These are phyloP conservation scores for Colletotrichum limetticola DNA, from an alignment of 2,329 filamentous ascomycete genomes.

Conservation along the genomic window DNA sequence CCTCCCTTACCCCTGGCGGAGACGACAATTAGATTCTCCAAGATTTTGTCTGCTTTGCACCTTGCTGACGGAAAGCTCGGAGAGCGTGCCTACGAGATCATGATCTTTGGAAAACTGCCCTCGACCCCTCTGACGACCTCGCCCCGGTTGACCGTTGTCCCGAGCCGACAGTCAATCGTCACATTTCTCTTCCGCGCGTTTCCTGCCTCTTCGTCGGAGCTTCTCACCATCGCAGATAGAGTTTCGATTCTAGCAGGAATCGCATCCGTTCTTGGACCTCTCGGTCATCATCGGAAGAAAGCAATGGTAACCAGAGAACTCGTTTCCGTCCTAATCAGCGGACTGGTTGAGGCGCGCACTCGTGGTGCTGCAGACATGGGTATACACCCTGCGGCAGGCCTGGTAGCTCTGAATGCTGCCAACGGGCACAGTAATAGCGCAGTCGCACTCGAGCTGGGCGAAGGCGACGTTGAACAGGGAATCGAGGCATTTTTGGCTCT, in stretches of 20 bases:
- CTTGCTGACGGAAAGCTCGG: conserved; percentile 72
- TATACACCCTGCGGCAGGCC: conserved; percentile 90
- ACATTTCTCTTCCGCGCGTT: conserved; percentile 76
- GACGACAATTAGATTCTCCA: conserved; percentile 77
- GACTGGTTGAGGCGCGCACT: conserved; percentile 89
- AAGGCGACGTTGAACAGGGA: conserved; percentile 73
- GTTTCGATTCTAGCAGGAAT: conserved; percentile 87
- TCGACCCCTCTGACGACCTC: conserved; percentile 61
- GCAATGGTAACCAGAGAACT: conserved; percentile 90
- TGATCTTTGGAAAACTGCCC: conserved; percentile 71
- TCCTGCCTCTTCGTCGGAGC: conserved; percentile 72
- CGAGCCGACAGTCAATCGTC: conserved; percentile 71
- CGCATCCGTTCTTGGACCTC: conserved; percentile 80
- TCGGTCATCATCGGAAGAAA: conserved; percentile 89
- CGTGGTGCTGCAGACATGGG: conserved; percentile 95
- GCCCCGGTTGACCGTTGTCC: conserved; percentile 66
- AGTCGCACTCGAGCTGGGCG: conserved; percentile 69
- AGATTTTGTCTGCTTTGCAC: conserved; percentile 75
- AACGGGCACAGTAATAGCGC: conserved; percentile 61
- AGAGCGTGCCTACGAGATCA: conserved; percentile 69
- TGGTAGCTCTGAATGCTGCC: conserved; percentile 75
- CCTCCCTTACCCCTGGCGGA: conserved; percentile 79
- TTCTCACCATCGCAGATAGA: conserved; percentile 79
- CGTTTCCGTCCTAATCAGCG: conserved; percentile 83
- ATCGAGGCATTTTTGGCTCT: conserved; percentile 72